Evolutionary conservation across 2,329 filamentous ascomycete species (phyloP).

Genomic region (Pyrenochaeta sp.): DNA sequence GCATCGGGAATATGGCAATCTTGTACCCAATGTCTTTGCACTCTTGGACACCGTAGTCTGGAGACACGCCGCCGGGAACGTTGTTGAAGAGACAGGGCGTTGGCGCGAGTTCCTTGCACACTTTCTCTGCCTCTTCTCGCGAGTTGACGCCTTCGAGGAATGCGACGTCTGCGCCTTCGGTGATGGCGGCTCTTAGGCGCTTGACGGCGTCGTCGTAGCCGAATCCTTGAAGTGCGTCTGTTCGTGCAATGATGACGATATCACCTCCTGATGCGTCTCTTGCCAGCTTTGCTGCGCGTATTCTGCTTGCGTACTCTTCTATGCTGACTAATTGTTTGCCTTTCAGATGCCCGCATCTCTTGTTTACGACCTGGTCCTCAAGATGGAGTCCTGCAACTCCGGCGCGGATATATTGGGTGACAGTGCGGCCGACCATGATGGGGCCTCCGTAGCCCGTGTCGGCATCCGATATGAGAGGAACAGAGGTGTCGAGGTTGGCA

Average conservation of each 20-base stretch:
- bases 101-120: slow-evolving; percentile 58
- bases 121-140: slow-evolving; percentile 58
- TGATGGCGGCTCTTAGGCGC: slow-evolving; percentile 59
- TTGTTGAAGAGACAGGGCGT: slow-evolving; percentile 64
- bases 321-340: slow-evolving; percentile 66
- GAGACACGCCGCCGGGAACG: slow-evolving; percentile 64
- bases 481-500: slow-evolving; percentile 62
- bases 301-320: slow-evolving; percentile 62
- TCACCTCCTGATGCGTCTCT: slow-evolving; percentile 59
- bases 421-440: slow-evolving; percentile 59
- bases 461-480: slow-evolving; percentile 68
- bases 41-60: slow-evolving; percentile 60
- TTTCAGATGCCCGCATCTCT: slow-evolving; percentile 70
- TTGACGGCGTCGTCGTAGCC: slow-evolving; percentile 65
- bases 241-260: slow-evolving; percentile 70
- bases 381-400: slow-evolving; percentile 68
- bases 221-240: slow-evolving; percentile 65
- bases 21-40: slow-evolving; percentile 64
- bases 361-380: slow-evolving; percentile 69
- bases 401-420: slow-evolving; percentile 60
- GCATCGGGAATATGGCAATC: slow-evolving; percentile 64
- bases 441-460: slow-evolving; percentile 63
- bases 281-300: slow-evolving; percentile 63
- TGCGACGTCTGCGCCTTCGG: slow-evolving; percentile 65
- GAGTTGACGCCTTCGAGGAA: slow-evolving; percentile 67